Evolutionary conservation across 148 eudicot species (phyloP), one percentile per base, ranked within the genome.

Genomic region (Tetragonia tetragonoides): DNA sequence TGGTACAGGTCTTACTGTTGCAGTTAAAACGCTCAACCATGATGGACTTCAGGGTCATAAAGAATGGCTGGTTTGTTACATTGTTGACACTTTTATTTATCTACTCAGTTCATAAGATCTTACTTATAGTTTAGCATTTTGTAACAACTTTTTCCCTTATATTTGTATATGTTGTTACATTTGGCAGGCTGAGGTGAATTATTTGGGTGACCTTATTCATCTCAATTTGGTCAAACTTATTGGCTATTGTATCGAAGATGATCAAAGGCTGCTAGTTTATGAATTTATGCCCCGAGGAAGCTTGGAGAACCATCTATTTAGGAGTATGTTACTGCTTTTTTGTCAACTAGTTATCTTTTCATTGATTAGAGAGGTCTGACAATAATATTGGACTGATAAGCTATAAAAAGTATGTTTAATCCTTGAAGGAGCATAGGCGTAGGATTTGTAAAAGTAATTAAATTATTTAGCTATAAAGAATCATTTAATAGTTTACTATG

Each of bases 221-320:
- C 82, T 83, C 69, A 88, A 90, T 82, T 80, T 90, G 87, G 94
- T 90, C 64, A 88, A 86, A 76, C 80, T 90, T 65, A 83, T 90
- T 68, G 94, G 94, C 77, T 90, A 90, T 66, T 90, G 94, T 77
- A 88, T 88, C 59, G 94, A 90, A 86, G 94, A 90, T 83, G 94
- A 90, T 90, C 94, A 90, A 81, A 78, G 94, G 81, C 81, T 90
- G 83, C 88, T 90, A 21, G 94, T 85, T 24, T 90, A 90, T 64
- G 94, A 90, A 80, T 90, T 90, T 66, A 90, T 90, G 94, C 91
- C 91, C 69, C 89, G 94, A 79, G 94, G 94, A 81, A 90, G 94
- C 86, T 86, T 90, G 89, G 94, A 90, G 85, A 90, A 88, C 81
- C 94, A 90, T 79, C 88, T 88, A 5, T 90, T 90, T 76, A 87